Conservation (phyloP, 257 asterid species). For the Apocynum venetum region DNA sequence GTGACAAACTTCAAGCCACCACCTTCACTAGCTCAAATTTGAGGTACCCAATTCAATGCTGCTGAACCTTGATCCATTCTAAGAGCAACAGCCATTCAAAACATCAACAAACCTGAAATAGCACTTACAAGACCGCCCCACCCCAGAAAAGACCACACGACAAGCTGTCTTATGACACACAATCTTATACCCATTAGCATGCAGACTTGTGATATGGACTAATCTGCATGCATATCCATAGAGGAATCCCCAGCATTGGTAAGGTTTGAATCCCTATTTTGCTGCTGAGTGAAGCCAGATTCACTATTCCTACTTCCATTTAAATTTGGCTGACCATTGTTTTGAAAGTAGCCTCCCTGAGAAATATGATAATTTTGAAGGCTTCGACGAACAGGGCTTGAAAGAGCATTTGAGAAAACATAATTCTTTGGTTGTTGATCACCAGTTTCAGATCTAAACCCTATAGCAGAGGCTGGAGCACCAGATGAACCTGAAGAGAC, state of each 20-base stretch:
- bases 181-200: conserved; percentile 17
- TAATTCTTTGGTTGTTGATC: conserved; percentile 39
- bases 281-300: conserved; percentile 23
- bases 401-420: conserved; percentile 47
- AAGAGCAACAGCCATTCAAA: conserved; percentile 11
- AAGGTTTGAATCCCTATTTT: conserved; percentile 29
- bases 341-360: conserved; percentile 28
- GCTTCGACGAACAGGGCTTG: conserved; percentile 43
- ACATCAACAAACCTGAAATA: conserved; percentile 19
- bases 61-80: conserved; percentile 8
- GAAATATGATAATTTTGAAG: conserved; percentile 41
- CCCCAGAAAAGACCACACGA: background rate
- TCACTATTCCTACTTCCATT: conserved; percentile 28
- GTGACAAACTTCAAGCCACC: conserved; percentile 16
- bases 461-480: conserved; percentile 20
- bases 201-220: conserved; percentile 29
- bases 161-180: conserved; percentile 16
- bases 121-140: conserved; percentile 2
- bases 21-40: conserved; percentile 15
- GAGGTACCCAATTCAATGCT: conserved; percentile 1
- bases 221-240: conserved; percentile 51
- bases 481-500: conserved; percentile 33
- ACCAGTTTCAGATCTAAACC: conserved; percentile 27
- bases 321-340: conserved; percentile 24
- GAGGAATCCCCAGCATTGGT: conserved; percentile 30